Percentiles rank a stretch among this genome's conserved stretches.
phyloP scores from a whole-genome alignment of 2,329 filamentous ascomycete genomes.

The Alternaria panax region DNA sequence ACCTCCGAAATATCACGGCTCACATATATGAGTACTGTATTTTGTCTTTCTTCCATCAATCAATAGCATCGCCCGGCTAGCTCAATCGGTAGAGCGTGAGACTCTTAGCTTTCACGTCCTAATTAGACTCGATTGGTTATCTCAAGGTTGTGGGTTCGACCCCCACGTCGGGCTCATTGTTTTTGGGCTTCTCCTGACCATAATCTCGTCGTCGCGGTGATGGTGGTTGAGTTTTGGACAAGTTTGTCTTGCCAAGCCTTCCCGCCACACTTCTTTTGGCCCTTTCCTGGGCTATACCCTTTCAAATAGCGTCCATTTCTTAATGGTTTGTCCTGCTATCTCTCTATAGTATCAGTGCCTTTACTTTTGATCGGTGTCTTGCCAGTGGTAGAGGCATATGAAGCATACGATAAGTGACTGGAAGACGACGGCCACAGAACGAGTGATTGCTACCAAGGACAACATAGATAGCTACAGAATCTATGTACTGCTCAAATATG shows the following conservation, averaged over 20 bases:
- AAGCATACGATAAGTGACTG: not conserved
- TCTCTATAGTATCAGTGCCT: not conserved
- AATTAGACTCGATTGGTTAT: constrained; percentile 19
- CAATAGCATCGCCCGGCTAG: constrained; percentile 24
- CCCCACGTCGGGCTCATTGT: constrained; percentile 20
- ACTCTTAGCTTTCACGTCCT: constrained; percentile 42
- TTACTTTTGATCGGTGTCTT: no score
- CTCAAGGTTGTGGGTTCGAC: constrained; percentile 27
- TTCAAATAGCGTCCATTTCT: not conserved
- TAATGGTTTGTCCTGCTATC: not conserved
- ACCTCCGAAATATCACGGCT: rapidly evolving
- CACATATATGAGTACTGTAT: not conserved
- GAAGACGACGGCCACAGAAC: not conserved
- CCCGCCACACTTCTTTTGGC: not conserved
- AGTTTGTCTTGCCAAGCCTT: not conserved
- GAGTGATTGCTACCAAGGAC: not conserved
- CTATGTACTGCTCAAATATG: not conserved
- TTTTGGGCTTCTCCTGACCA: not conserved
- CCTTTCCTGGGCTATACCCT: no score
- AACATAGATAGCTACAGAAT: not conserved
- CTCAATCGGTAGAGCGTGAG: constrained; percentile 54
- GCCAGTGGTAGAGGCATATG: not conserved
- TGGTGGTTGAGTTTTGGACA: not conserved
- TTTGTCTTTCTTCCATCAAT: not conserved
- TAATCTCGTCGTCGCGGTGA: not conserved